phyloP scores from a whole-genome alignment of 202 grass and related monocot species.

The Elaeis oleifera region DNA sequence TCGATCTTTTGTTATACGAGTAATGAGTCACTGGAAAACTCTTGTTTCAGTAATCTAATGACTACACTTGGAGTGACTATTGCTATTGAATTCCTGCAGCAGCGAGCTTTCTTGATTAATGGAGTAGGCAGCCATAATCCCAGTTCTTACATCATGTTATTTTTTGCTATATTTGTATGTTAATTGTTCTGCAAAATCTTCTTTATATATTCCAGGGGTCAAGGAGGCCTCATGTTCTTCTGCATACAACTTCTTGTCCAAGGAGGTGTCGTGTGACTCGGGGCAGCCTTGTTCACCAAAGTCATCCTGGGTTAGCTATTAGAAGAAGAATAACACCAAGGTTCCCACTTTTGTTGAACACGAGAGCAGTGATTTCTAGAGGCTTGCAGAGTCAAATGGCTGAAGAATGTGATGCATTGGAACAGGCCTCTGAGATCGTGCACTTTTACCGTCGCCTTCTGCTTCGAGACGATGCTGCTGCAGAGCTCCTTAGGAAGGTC shows the following conservation, averaged over 20 bases:
- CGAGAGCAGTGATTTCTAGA: slow-evolving; percentile 33
- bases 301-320: slow-evolving; percentile 26
- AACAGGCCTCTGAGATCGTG: slow-evolving; percentile 27
- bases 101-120: slow-evolving; percentile 28
- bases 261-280: slow-evolving; percentile 24
- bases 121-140: slow-evolving; percentile 15
- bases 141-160: too few species aligned
- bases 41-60: slow-evolving; percentile 20
- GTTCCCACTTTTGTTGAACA: slow-evolving; percentile 2
- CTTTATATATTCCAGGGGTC: slow-evolving; percentile 24
- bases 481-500: slow-evolving; percentile 60
- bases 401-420: slow-evolving; percentile 26
- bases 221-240: slow-evolving; percentile 13
- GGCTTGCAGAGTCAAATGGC: slow-evolving; percentile 34
- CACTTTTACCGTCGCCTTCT: slow-evolving; percentile 69
- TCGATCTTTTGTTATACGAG: too few species aligned
- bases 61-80: slow-evolving; percentile 24
- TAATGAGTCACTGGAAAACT: background rate
- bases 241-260: slow-evolving; percentile 12
- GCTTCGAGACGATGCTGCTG: slow-evolving; percentile 62
- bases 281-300: slow-evolving; percentile 23
- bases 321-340: slow-evolving; percentile 23
- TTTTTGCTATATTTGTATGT: background rate
- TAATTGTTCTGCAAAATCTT: background rate
- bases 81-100: slow-evolving; percentile 14